Conservation (phyloP, 1,284 basidiomycete genomes). For the Ustilago curta region DNA sequence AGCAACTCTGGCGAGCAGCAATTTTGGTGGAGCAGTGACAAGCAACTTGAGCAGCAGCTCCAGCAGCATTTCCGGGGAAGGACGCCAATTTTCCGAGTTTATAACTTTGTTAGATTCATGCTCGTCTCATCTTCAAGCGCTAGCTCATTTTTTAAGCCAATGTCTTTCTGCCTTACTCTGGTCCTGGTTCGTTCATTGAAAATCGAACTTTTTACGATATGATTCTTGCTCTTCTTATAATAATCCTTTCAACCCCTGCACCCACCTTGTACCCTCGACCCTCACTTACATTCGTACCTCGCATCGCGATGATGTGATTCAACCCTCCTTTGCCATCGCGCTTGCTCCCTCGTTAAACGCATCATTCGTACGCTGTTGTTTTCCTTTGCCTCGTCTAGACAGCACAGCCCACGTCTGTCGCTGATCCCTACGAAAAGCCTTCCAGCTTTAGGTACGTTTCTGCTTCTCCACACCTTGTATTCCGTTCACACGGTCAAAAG, state of each 20-base stretch:
- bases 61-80: too few species aligned
- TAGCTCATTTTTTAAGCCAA: too few species aligned
- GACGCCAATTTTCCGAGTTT: too few species aligned
- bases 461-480: not conserved
- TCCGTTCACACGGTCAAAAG: slow-evolving; percentile 22
- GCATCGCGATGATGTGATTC: slow-evolving; percentile 25
- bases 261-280: slow-evolving; percentile 21
- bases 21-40: too few species aligned
- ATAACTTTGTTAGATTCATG: too few species aligned
- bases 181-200: too few species aligned
- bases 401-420: slow-evolving; percentile 14
- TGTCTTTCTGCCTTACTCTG: too few species aligned
- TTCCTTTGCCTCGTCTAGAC: not conserved
- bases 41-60: too few species aligned
- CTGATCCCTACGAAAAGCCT: slow-evolving; percentile 12
- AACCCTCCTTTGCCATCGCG: slow-evolving; percentile 5
- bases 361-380: not conserved
- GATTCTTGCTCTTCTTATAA: too few species aligned
- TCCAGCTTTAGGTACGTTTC: slow-evolving; percentile 29
- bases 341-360: not conserved
- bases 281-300: slow-evolving; percentile 11
- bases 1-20: too few species aligned
- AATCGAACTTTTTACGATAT: too few species aligned
- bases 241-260: slow-evolving; percentile 5
- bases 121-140: too few species aligned